Evolutionary conservation across 2,329 filamentous ascomycete species (phyloP), one percentile per base, ranked within the genome.

Genomic region (Penicillium sp.): DNA sequence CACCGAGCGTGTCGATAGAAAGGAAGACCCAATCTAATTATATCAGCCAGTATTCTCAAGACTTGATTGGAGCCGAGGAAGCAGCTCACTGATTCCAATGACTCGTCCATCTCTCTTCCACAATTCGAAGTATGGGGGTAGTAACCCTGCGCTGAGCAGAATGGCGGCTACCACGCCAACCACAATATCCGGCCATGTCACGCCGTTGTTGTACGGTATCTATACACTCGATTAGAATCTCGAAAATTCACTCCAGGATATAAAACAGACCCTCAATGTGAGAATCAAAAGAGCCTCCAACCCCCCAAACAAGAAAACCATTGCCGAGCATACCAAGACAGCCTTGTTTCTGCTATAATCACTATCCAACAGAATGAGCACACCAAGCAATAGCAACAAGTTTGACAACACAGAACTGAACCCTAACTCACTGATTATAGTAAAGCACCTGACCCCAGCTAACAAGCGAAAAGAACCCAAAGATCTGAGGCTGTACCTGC

Each of bases 61-160:
- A 27, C 1, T 8, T 27, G 13, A 45, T 21, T n/a, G 16, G 22
- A 11, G 24, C 13, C 10, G 1, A 29, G 14, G 8, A 10, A 27
- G 31, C 40, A 47, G 70, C 75, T 54, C 66, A 78, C 84, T 85
- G 51, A 87, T 81, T 0, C 85, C 86, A 29, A 86, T 76, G 2
- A 87, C 84, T 22, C 84, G 77, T 0, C 86, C 85, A 47, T 78
- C 76, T 11, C 84, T 75, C 67, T 87, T 87, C 74, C 81, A 85
- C 1, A 86, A 72, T 65, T 88, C 85, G 52, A 79, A 79, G 60
- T 86, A 88, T 0, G 84, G 84, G 2, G 84, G 82, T 4, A 88
- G 62, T 10, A 88, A 70, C 1, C 86, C 86, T 2, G 73, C 66
- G 2, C 79, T 79, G 6, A 88, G 76, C 6, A 87, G 74, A 9